Evolutionary conservation across 1,284 basidiomycete species (phyloP).

Genomic region (Marasmius oreades): DNA sequence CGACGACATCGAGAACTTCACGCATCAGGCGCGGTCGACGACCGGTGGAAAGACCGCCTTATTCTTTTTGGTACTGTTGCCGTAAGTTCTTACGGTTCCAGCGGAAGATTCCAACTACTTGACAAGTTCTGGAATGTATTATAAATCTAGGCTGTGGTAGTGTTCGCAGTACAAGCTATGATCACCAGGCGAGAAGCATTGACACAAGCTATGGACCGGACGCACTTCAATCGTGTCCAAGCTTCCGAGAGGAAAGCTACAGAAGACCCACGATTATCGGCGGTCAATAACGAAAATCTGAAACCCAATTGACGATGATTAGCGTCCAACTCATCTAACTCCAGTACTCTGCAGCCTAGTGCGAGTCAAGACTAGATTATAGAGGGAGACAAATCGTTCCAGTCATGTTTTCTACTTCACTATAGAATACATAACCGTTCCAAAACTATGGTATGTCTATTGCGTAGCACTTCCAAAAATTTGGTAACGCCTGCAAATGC

Average conservation of each 20-base stretch:
- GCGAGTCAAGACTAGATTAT: background rate
- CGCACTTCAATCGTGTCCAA: conserved; percentile 3
- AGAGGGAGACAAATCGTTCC: background rate
- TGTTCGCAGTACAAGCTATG: conserved; percentile 16
- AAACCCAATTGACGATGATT: background rate
- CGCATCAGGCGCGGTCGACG: conserved; percentile 42
- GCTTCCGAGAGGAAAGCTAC: conserved; percentile 1
- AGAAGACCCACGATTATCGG: conserved; percentile 15
- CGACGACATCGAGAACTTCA: conserved; percentile 41
- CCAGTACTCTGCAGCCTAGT: background rate
- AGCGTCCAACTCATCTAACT: too few relatives aligned
- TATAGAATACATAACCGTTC: background rate
- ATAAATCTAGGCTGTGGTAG: conserved; percentile 4
- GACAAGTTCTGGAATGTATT: background rate
- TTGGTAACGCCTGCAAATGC: conserved; percentile 92
- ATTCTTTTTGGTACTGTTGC: conserved; percentile 45
- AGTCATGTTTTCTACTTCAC: background rate
- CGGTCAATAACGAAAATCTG: background rate
- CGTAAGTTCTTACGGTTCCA: conserved; percentile 30
- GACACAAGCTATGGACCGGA: conserved; percentile 10
- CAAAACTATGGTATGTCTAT: background rate
- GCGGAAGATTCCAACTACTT: background rate
- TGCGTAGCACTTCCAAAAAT: conserved; percentile 88
- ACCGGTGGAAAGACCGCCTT: conserved; percentile 54
- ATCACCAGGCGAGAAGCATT: conserved; percentile 18